phyloP scores from a whole-genome alignment of 768 basidiomycete species.

The Chlorophyllum brunneum region DNA sequence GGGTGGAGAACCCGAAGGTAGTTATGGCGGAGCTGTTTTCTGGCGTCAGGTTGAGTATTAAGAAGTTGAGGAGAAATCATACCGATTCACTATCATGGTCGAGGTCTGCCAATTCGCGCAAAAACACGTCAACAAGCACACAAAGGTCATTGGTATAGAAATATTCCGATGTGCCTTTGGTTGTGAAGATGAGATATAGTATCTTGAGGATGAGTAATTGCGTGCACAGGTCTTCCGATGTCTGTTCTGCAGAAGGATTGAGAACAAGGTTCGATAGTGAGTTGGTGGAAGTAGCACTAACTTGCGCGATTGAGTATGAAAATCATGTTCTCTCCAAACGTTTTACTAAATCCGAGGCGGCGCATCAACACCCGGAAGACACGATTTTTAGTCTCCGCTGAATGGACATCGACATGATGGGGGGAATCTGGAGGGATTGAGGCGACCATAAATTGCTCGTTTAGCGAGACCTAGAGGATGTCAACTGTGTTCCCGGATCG shows the following conservation, averaged over 20 bases:
- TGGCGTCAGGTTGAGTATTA: constrained; percentile 3
- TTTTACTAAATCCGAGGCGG: constrained; percentile 83
- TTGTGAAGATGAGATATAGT: constrained; percentile 92
- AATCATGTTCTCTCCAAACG: constrained; percentile 97
- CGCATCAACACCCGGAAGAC: constrained; percentile 81
- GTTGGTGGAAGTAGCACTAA: constrained; percentile 34
- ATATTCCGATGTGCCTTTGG: constrained; percentile 87
- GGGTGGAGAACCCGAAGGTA: constrained; percentile 96
- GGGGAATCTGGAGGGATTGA: constrained; percentile 39
- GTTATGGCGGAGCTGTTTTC: constrained; percentile 81
- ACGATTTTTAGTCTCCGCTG: constrained; percentile 48
- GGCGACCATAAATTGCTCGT: constrained; percentile 98
- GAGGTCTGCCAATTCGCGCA: constrained; percentile 88
- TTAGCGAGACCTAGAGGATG: constrained; percentile 70
- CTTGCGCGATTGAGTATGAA: constrained; percentile 97
- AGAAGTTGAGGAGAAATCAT: constrained; percentile 24
- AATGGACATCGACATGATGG: constrained; percentile 9
- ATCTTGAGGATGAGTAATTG: constrained; percentile 92
- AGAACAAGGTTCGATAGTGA: neutral
- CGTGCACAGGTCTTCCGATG: constrained; percentile 91
- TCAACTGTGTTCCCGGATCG: neutral
- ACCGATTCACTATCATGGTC: constrained; percentile 95
- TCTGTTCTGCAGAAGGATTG: constrained; percentile 50
- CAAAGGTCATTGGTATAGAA: constrained; percentile 98
- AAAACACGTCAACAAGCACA: constrained; percentile 95